These are phyloP conservation scores for Beta vulgaris DNA, from an alignment of 148 eudicot species.

Conservation along the genomic window DNA sequence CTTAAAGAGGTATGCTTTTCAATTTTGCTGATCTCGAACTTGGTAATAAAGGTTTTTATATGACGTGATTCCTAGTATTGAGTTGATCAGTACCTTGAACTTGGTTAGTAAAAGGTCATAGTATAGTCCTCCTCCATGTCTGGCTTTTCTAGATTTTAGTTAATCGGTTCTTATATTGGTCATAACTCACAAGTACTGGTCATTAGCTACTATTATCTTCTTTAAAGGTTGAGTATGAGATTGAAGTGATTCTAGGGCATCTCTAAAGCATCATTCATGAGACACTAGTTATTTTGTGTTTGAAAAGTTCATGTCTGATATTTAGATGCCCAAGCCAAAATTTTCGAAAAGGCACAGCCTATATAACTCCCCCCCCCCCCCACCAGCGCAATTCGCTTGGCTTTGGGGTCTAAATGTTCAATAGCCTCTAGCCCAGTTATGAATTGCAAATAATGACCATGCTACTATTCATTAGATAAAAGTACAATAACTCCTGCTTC, in stretches of 20 bases:
- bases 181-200: background rate
- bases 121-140: background rate
- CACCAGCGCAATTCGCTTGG: too few relatives aligned
- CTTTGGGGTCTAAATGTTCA: too few relatives aligned
- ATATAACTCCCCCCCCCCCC: too few relatives aligned
- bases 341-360: background rate
- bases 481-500: too few relatives aligned
- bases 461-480: too few relatives aligned
- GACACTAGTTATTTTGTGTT: too few relatives aligned
- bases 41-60: too few relatives aligned
- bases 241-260: background rate
- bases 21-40: background rate
- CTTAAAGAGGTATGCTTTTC: conserved; percentile 55
- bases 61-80: too few relatives aligned
- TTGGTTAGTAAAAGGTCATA: too few relatives aligned
- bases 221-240: conserved; percentile 4
- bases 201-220: background rate
- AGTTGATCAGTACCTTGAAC: too few relatives aligned
- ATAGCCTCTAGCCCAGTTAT: too few relatives aligned
- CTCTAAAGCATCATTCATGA: background rate
- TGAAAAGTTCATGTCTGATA: background rate
- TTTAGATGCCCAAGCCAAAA: background rate
- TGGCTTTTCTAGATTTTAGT: background rate
- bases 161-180: background rate
- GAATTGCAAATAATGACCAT: too few relatives aligned